Evolutionary conservation across 129 eudicot genomes (phyloP).

Genomic region (Silybum marianum): DNA sequence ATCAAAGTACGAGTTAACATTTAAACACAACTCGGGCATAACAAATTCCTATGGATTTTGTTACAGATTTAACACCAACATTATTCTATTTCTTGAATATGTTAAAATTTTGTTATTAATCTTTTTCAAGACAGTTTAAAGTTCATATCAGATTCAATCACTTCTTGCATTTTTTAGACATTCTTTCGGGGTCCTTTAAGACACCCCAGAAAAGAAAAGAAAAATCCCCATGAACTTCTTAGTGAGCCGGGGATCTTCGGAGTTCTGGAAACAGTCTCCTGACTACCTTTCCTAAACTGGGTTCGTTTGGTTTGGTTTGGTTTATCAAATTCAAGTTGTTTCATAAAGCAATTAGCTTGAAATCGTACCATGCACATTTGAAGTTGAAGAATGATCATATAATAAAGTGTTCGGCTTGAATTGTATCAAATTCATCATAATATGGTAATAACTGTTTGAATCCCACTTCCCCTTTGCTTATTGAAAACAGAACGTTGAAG

Average conservation of each 20-base stretch:
- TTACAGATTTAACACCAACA: not conserved
- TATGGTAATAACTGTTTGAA: too few relatives aligned
- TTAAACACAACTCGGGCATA: not conserved
- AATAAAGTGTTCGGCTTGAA: not conserved
- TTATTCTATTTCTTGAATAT: not conserved
- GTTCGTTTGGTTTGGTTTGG: too few relatives aligned
- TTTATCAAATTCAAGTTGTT: not conserved
- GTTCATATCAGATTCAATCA: conserved; percentile 3
- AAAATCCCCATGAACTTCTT: not conserved
- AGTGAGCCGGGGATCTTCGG: not conserved
- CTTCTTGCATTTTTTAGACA: not conserved
- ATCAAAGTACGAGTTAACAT: not conserved
- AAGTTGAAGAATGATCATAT: not conserved
- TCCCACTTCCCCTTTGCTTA: too few relatives aligned
- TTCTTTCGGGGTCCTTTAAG: not conserved
- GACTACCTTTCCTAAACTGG: too few relatives aligned
- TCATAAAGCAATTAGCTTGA: not conserved
- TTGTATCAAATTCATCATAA: too few relatives aligned
- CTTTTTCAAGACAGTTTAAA: not conserved
- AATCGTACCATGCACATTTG: not conserved
- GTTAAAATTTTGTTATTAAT: not conserved
- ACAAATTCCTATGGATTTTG: not conserved
- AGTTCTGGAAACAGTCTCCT: not conserved
- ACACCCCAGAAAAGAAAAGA: not conserved
- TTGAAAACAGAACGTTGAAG: not conserved